Evolutionary conservation across 306 rosid genomes (phyloP).

Genomic region (Quillaja saponaria): DNA sequence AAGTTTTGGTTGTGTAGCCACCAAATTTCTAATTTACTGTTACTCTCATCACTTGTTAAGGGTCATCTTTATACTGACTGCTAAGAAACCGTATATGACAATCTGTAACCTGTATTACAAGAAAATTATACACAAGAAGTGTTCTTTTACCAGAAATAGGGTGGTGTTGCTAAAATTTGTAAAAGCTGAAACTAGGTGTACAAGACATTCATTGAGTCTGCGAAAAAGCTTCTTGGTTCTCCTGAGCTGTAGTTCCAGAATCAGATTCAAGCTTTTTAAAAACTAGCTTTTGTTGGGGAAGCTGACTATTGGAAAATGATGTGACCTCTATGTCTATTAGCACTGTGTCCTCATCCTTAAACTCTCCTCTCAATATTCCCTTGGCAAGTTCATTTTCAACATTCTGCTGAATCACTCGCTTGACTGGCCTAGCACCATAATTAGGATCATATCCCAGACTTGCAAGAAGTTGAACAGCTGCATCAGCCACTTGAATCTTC

Average conservation of each 20-base stretch:
- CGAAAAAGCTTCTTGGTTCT: conserved; percentile 46
- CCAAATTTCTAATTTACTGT: too few species aligned
- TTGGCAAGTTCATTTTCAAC: conserved; percentile 93
- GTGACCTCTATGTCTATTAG: conserved; percentile 79
- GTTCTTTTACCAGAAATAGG: background rate
- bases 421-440: conserved; percentile 97
- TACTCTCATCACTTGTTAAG: too few species aligned
- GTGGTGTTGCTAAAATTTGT: conserved; percentile 36
- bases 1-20: too few species aligned
- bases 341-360: conserved; percentile 76
- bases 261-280: conserved; percentile 54
- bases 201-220: conserved; percentile 41
- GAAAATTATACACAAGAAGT: conserved; percentile 29
- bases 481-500: conserved; percentile 68
- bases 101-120: background rate
- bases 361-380: conserved; percentile 92
- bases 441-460: conserved; percentile 90
- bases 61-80: too few species aligned
- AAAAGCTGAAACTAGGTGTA: conserved; percentile 16
- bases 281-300: conserved; percentile 74
- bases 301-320: conserved; percentile 75
- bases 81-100: background rate
- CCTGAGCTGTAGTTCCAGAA: conserved; percentile 38
- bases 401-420: conserved; percentile 90
- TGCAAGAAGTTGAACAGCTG: conserved; percentile 84